A percentile compares a stretch with the other conserved stretches of the same genome.
Evolutionary conservation across 2,329 filamentous ascomycete species (phyloP).

Genomic region (Fusarium sp.): DNA sequence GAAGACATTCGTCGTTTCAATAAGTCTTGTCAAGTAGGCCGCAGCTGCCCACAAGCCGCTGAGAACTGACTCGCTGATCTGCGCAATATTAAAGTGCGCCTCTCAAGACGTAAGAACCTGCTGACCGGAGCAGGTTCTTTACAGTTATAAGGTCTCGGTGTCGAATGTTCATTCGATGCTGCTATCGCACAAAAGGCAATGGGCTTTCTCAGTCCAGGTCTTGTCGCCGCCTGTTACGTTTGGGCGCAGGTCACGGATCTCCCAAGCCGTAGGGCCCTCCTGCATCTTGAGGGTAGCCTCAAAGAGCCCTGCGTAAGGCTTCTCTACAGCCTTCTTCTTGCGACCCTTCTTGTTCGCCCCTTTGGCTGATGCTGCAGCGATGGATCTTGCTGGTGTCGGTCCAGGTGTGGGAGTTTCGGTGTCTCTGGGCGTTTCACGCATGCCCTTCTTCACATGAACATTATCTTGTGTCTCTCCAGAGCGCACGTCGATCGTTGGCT

Average conservation of each 20-base stretch:
- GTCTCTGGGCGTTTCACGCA: slow-evolving; percentile 47
- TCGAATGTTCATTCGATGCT: slow-evolving; percentile 55
- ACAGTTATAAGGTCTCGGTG: not conserved
- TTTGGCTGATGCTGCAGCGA: slow-evolving; percentile 42
- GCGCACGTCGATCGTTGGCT: slow-evolving; percentile 65
- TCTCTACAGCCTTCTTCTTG: slow-evolving; percentile 55
- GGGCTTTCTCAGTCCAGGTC: slow-evolving; percentile 62
- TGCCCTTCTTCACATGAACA: slow-evolving; percentile 52
- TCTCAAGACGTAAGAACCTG: slow-evolving; percentile 15
- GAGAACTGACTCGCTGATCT: not conserved
- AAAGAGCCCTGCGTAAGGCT: slow-evolving; percentile 64
- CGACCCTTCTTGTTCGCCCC: slow-evolving; percentile 50
- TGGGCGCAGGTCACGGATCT: slow-evolving; percentile 63
- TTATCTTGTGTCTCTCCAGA: slow-evolving; percentile 56
- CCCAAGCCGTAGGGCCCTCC: slow-evolving; percentile 59
- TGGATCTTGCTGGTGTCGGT: slow-evolving; percentile 43
- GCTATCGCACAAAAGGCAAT: slow-evolving; percentile 63
- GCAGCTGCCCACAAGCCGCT: slow-evolving; percentile 2
- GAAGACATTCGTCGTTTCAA: slow-evolving; percentile 14
- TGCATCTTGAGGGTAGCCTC: slow-evolving; percentile 62
- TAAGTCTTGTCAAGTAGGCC: slow-evolving; percentile 7
- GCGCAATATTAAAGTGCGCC: slow-evolving; percentile 10
- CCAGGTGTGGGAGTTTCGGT: slow-evolving; percentile 49
- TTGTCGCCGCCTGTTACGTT: slow-evolving; percentile 61
- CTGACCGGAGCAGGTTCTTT: slow-evolving; percentile 16